A percentile compares a stretch with the other conserved stretches of the same genome.
These are phyloP conservation scores for Larix kaempferi DNA, from an alignment of 75 land plant genomes.

Conservation along the genomic window DNA sequence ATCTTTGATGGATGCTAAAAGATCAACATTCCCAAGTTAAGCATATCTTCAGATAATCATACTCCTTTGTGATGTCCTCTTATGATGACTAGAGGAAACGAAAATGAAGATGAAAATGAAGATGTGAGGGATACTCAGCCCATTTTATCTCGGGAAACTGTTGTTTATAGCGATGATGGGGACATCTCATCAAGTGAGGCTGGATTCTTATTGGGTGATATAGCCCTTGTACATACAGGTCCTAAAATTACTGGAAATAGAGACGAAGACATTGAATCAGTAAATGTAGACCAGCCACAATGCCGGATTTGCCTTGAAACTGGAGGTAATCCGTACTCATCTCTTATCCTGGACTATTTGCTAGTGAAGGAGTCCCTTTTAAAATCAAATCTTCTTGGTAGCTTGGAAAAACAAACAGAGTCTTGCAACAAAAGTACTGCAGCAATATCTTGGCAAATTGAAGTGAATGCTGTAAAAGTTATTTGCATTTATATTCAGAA, in stretches of 20 bases:
- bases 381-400: not conserved
- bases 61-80: not conserved
- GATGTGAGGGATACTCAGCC: constrained; percentile 5
- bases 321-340: constrained; percentile 42
- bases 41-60: not conserved
- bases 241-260: constrained; percentile 11
- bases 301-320: constrained; percentile 94
- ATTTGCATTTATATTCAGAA: too few relatives aligned
- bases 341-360: not conserved
- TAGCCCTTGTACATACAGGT: constrained; percentile 11
- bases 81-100: constrained; percentile 4
- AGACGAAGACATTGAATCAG: constrained; percentile 36
- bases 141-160: not conserved
- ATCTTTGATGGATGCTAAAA: too few relatives aligned
- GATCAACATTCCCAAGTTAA: too few relatives aligned
- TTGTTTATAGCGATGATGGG: not conserved
- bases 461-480: not conserved
- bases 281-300: constrained; percentile 62
- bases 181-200: not conserved
- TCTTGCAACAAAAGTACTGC: too few relatives aligned
- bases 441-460: not conserved
- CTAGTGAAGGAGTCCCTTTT: not conserved
- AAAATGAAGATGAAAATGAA: constrained; percentile 4
- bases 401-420: not conserved
- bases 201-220: not conserved